Conservation (phyloP, 768 basidiomycete genomes). For the Infundibulicybe gibba region DNA sequence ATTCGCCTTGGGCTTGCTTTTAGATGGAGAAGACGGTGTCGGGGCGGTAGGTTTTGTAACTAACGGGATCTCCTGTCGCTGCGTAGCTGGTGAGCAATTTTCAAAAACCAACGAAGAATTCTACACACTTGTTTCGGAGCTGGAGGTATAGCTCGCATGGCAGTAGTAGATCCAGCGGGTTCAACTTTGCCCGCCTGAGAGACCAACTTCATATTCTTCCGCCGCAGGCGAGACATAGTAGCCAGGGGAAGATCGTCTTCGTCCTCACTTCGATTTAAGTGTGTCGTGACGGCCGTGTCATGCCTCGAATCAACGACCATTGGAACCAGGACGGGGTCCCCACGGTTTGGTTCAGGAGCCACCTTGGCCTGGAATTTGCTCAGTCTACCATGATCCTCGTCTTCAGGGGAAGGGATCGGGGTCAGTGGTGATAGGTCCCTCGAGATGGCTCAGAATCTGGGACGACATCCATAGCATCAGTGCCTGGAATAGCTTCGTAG, state of each 20-base stretch:
- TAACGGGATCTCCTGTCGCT: too few species aligned
- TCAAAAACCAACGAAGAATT: too few species aligned
- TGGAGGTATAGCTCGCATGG: too few species aligned
- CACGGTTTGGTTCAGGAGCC: constrained; percentile 2
- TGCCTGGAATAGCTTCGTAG: constrained; percentile 3
- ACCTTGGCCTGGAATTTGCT: neutral
- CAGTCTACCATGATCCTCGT: neutral
- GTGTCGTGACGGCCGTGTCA: neutral
- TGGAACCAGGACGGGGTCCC: constrained; percentile 1
- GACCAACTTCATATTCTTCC: constrained; percentile 13
- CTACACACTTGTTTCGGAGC: too few species aligned
- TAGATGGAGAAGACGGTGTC: too few species aligned
- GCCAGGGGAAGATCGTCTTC: constrained; percentile 44
- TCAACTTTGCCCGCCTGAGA: constrained; percentile 1
- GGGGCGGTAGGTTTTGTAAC: too few species aligned
- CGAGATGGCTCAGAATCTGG: constrained; percentile 62
- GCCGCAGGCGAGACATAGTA: constrained; percentile 12
- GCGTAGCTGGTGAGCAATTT: too few species aligned
- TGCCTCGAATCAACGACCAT: constrained; percentile 16
- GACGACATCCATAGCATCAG: constrained; percentile 43
- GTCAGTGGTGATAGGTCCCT: constrained; percentile 13
- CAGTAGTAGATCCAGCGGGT: neutral
- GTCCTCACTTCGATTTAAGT: constrained; percentile 18
- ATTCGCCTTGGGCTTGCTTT: too few species aligned
- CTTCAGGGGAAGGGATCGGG: neutral